Percentiles rank a stretch among this genome's conserved stretches.
These are phyloP conservation scores for Alternaria gansuensis DNA, from an alignment of 2,329 filamentous ascomycete genomes.

Conservation along the genomic window DNA sequence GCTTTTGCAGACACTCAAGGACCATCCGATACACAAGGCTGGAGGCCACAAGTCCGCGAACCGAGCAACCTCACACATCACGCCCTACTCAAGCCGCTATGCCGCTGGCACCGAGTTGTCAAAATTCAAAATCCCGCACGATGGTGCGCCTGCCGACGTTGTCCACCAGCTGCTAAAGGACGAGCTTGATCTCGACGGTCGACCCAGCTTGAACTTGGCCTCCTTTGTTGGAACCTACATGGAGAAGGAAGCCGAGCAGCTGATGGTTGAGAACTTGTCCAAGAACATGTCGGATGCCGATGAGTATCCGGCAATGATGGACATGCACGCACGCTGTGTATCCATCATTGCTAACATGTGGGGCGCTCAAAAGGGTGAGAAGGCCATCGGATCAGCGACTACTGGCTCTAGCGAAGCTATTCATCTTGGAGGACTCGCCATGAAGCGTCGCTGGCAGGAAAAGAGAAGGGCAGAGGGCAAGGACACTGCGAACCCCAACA, in stretches of 20 bases:
- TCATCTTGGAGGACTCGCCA: slow-evolving; percentile 73
- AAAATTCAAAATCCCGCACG: slow-evolving; percentile 66
- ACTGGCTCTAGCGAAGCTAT: slow-evolving; percentile 77
- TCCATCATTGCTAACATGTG: slow-evolving; percentile 74
- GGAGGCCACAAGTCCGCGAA: slow-evolving; percentile 48
- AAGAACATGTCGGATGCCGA: slow-evolving; percentile 78
- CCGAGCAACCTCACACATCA: slow-evolving; percentile 60
- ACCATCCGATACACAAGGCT: slow-evolving; percentile 55
- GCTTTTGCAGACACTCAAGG: slow-evolving; percentile 63
- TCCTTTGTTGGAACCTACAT: slow-evolving; percentile 76
- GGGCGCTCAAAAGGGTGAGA: slow-evolving; percentile 68
- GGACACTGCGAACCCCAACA: slow-evolving; percentile 71
- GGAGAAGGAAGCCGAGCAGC: slow-evolving; percentile 70
- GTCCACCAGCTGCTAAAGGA: slow-evolving; percentile 69
- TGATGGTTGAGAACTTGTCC: slow-evolving; percentile 73
- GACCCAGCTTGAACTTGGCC: slow-evolving; percentile 73
- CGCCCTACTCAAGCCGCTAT: slow-evolving; percentile 67
- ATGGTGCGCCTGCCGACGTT: slow-evolving; percentile 68
- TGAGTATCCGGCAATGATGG: slow-evolving; percentile 55
- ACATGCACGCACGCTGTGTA: slow-evolving; percentile 72
- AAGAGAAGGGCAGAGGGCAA: slow-evolving; percentile 68
- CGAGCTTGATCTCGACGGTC: slow-evolving; percentile 54
- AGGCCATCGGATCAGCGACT: slow-evolving; percentile 73
- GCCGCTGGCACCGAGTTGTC: slow-evolving; percentile 64
- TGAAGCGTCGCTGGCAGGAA: slow-evolving; percentile 75